phyloP scores from a whole-genome alignment of 441 rosid genomes.

The Bruguiera hainesii region DNA sequence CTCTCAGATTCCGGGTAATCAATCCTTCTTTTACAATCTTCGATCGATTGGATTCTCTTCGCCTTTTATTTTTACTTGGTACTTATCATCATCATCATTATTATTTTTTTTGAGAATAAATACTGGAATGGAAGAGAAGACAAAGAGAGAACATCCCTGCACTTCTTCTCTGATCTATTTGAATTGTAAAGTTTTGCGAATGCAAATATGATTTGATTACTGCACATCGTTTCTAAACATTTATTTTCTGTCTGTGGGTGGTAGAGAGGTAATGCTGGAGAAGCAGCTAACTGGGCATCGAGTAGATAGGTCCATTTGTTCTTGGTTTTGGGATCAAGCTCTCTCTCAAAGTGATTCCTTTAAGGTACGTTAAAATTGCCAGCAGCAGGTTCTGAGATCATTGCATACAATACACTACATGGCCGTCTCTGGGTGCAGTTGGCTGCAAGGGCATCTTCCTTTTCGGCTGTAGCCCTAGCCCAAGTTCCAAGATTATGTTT shows the following conservation, averaged over 20 bases:
- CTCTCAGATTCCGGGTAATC: constrained; percentile 84
- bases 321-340: constrained; percentile 91
- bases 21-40: neutral
- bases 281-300: constrained; percentile 95
- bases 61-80: no score
- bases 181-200: neutral
- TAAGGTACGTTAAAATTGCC: constrained; percentile 32
- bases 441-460: no score
- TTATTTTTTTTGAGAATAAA: no score
- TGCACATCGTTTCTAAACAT: no score
- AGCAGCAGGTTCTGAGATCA: no score
- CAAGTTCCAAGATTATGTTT: neutral
- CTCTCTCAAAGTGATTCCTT: constrained; percentile 67
- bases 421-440: no score
- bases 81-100: no score
- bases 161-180: constrained; percentile 1
- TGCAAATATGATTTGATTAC: neutral
- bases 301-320: constrained; percentile 90
- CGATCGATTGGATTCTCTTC: neutral
- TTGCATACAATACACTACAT: no score
- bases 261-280: constrained; percentile 94
- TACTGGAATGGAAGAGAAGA: no score
- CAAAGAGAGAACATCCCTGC: neutral
- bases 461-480: no score
- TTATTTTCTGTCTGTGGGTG: no score